These are phyloP conservation scores for Claviceps spartinae DNA, from an alignment of 2,329 filamentous ascomycete genomes.

Conservation along the genomic window DNA sequence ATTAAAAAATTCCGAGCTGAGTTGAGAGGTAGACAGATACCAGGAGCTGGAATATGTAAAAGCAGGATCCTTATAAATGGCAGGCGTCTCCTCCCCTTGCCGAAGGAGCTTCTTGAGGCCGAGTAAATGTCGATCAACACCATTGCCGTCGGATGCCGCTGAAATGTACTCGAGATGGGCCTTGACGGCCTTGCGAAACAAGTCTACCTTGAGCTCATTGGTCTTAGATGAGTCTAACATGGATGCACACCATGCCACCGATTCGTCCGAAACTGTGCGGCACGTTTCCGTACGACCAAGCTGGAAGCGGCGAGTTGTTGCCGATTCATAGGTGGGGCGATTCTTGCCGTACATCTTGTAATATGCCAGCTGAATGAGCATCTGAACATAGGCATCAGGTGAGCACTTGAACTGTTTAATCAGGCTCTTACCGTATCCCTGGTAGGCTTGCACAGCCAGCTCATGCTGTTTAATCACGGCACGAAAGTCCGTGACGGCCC, in stretches of 20 bases:
- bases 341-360: conserved; percentile 99
- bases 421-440: conserved; percentile 92
- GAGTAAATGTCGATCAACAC: conserved; percentile 93
- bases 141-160: conserved; percentile 80
- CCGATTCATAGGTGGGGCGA: conserved; percentile 94
- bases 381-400: conserved; percentile 93
- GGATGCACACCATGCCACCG: conserved; percentile 75
- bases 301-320: conserved; percentile 88
- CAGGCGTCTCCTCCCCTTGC: conserved; percentile 67
- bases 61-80: conserved; percentile 76
- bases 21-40: conserved; percentile 79
- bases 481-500: conserved; percentile 65
- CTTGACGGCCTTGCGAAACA: conserved; percentile 71
- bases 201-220: conserved; percentile 51
- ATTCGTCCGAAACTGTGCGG: conserved; percentile 81
- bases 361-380: conserved; percentile 97
- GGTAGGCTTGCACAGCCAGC: conserved; percentile 86
- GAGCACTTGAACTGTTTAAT: conserved; percentile 99
- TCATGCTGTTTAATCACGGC: conserved; percentile 77
- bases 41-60: conserved; percentile 74
- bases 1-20: conserved; percentile 96
- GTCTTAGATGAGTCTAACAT: conserved; percentile 59
- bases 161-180: conserved; percentile 83
- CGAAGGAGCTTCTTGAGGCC: conserved; percentile 83
- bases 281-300: conserved; percentile 94